Evolutionary conservation across 2,329 filamentous ascomycete genomes (phyloP), one percentile per base, ranked within the genome.

Genomic region (Penicillium sclerotigenum): DNA sequence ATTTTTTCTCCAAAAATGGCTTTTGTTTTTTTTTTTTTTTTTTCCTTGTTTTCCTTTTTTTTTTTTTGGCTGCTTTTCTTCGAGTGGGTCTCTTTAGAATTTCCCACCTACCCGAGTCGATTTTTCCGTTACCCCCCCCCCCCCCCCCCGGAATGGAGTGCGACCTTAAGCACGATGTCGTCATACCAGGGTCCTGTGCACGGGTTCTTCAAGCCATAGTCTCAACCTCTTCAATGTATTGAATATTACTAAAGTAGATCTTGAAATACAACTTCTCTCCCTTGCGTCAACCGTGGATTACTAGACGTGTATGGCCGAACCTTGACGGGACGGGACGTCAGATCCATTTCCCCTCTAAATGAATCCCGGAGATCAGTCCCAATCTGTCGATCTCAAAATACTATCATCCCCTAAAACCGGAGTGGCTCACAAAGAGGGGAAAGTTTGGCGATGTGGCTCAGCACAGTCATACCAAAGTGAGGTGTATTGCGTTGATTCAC

Each of bases 291-390:
- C 65, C 65, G 56, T 71, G 67, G 68, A 50, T 66, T 65, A 58
- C 49, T 59, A 59, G 60, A n/a, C 60, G 66, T 68, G 65, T 64
- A 62, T 59, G 59, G 65, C 65, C 65, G 64, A 72, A 72, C 71
- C 68, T 73, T 72, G 67, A 72, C 71, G 71, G 71, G 67, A 69
- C 71, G 71, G 70, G 64, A 69, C 70, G 69, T 66, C 40, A 43
- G 53, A 52, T 48, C 49, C 53, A 58, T 52, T 46, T 36, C 31
- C 42, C 29, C 38, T 47, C 48, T 42, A 3, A 26, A 40, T 14
- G 14, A 29, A 53, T 33, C 41, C 36, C 52, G 45, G 43, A 33
- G 40, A 52, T 47, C 54, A 52, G 24, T 31, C 41, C 41, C 36
- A 13, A 41, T 49, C 34, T 37, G 58, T 50, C 54, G 52, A 60